These are phyloP conservation scores for Mikania micrantha DNA, from an alignment of 129 eudicot genomes.

Conservation along the genomic window DNA sequence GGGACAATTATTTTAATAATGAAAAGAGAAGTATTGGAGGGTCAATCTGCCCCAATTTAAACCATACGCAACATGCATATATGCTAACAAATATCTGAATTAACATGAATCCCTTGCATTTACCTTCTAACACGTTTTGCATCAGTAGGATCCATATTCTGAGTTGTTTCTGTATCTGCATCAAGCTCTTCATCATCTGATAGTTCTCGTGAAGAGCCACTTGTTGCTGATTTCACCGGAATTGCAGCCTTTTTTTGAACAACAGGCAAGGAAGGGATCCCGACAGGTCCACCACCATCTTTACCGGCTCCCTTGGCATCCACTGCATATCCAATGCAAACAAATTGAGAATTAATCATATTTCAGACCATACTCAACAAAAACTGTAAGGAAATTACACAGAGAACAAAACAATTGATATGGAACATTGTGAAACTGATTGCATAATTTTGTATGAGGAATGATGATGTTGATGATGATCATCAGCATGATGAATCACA, in stretches of 20 bases:
- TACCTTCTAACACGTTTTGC: constrained; percentile 97
- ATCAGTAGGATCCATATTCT: constrained; percentile 77
- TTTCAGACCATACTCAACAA: neutral
- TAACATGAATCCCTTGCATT: neutral
- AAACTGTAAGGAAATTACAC: neutral
- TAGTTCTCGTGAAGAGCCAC: constrained; percentile 86
- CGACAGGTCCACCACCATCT: constrained; percentile 50
- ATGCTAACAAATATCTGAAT: neutral
- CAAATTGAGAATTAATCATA: constrained; percentile 4
- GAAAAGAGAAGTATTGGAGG: neutral
- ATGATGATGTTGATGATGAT: neutral
- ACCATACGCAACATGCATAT: neutral
- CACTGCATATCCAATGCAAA: constrained; percentile 14
- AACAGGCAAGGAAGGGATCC: constrained; percentile 65
- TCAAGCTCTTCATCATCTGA: constrained; percentile 96
- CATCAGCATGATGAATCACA: neutral
- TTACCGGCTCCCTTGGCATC: constrained; percentile 51
- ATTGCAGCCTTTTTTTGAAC: constrained; percentile 52
- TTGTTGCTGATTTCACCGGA: constrained; percentile 80
- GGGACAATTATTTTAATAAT: neutral
- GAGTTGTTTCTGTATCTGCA: constrained; percentile 71
- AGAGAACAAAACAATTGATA: neutral
- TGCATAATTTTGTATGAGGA: neutral
- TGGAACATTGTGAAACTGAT: neutral
- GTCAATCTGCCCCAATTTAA: neutral